phyloP scores from a whole-genome alignment of 2,329 filamentous ascomycete species.

The Tolypocladium cylindrosporum region DNA sequence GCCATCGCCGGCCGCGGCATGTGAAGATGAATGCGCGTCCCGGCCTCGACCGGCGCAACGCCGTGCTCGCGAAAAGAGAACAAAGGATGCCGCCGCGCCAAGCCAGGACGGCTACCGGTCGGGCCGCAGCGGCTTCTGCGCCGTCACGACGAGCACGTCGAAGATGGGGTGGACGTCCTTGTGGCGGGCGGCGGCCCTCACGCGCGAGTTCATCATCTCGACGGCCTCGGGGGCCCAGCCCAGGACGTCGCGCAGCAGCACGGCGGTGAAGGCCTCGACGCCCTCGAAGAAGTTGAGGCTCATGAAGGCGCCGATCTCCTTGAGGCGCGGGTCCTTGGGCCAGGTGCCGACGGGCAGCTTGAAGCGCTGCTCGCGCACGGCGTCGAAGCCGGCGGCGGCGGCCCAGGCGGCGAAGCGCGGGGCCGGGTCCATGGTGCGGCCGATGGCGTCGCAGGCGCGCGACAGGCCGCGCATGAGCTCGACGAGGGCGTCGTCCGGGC shows the following conservation, averaged over 20 bases:
- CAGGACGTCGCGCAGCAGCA: constrained; percentile 25
- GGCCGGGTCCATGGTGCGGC: constrained; percentile 18
- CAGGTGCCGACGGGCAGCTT: constrained; percentile 27
- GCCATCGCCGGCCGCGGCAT: background rate
- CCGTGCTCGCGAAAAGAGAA: background rate
- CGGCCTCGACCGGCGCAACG: background rate
- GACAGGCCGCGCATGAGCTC: constrained; percentile 14
- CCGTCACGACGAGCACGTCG: constrained; percentile 19
- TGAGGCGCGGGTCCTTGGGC: constrained; percentile 30
- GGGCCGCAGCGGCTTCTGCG: constrained; percentile 11
- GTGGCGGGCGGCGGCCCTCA: constrained; percentile 13
- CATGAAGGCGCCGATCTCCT: constrained; percentile 30
- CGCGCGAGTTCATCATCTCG: constrained; percentile 22
- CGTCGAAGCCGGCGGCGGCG: constrained; percentile 20
- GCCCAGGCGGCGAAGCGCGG: constrained; percentile 17
- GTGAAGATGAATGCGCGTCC: background rate
- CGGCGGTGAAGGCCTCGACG: constrained; percentile 26
- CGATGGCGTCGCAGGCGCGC: constrained; percentile 15
- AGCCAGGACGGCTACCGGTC: background rate
- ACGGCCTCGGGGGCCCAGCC: constrained; percentile 31
- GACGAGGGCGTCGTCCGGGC: constrained; percentile 22
- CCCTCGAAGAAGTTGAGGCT: constrained; percentile 24
- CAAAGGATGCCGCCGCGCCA: background rate
- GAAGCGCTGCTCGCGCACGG: constrained; percentile 16
- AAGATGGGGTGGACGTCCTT: constrained; percentile 18